A percentile compares a stretch with the other conserved stretches of the same genome.
Conservation (phyloP, 2,329 filamentous ascomycete species). For the Ophiostoma tasmaniense region DNA sequence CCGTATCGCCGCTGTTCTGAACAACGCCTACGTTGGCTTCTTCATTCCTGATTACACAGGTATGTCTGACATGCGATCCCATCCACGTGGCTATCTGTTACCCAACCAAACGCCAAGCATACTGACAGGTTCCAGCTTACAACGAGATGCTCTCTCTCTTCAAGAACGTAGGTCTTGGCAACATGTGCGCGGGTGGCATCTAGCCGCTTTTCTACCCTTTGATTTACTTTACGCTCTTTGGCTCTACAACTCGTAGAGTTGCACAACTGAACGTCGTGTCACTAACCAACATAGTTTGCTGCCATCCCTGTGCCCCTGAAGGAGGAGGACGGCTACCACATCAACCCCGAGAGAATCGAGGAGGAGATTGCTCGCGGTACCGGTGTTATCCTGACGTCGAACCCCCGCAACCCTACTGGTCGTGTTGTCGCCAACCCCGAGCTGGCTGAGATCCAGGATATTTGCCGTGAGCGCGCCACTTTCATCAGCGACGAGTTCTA, state of each 20-base stretch:
- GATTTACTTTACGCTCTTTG: background rate
- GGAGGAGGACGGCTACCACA: constrained; percentile 82
- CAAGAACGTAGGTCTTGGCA: constrained; percentile 57
- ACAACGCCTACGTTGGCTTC: constrained; percentile 87
- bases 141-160: constrained; percentile 95
- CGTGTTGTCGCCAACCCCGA: constrained; percentile 78
- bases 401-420: constrained; percentile 90
- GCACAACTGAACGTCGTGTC: background rate
- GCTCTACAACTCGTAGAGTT: background rate
- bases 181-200: background rate
- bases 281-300: constrained; percentile 51
- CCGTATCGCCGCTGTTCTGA: constrained; percentile 85
- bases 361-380: constrained; percentile 83
- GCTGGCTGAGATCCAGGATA: constrained; percentile 82
- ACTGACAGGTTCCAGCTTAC: constrained; percentile 66
- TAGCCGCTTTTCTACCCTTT: background rate
- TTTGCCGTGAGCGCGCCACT: constrained; percentile 82
- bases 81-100: background rate
- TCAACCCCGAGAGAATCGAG: constrained; percentile 85
- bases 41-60: constrained; percentile 91
- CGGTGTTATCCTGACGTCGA: constrained; percentile 85
- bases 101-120: background rate
- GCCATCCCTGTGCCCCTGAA: constrained; percentile 79
- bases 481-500: constrained; percentile 97
- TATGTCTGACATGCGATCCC: constrained; percentile 23